These are phyloP conservation scores for Rhododendron molle DNA, from an alignment of 148 eudicot genomes.

Conservation along the genomic window DNA sequence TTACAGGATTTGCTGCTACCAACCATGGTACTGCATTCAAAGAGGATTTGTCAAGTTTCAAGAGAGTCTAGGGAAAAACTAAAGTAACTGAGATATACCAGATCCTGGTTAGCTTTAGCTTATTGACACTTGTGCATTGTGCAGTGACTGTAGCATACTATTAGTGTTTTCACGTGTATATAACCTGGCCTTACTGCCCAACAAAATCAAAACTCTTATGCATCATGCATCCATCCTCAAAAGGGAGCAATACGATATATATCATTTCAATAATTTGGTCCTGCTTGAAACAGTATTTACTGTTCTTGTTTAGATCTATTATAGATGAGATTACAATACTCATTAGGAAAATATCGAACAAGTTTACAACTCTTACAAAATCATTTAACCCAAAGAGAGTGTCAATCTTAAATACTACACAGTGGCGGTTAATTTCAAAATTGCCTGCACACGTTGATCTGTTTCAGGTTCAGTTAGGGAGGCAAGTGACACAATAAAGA, in stretches of 20 bases:
- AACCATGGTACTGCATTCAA: slow-evolving; percentile 73
- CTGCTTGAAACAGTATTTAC: neutral
- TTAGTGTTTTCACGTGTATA: neutral
- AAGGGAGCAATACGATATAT: neutral
- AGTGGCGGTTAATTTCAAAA: neutral
- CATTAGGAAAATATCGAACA: neutral
- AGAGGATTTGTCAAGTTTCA: slow-evolving; percentile 12
- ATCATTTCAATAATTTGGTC: neutral
- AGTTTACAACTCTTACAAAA: neutral
- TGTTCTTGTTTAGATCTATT: neutral
- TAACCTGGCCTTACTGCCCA: neutral
- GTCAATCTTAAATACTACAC: neutral
- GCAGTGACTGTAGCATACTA: neutral
- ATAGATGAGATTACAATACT: neutral
- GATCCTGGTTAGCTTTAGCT: neutral
- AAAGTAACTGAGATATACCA: neutral
- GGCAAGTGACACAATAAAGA: neutral
- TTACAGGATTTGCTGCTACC: slow-evolving; percentile 95
- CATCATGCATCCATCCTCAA: neutral
- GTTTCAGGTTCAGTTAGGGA: neutral
- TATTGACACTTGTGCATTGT: neutral
- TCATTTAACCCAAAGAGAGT: neutral
- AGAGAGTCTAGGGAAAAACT: neutral
- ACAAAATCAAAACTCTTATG: neutral
- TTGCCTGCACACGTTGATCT: neutral